Base-by-base conservation (phyloP, 1,284 basidiomycete species). In the Ceratobasidium papillatum region DNA sequence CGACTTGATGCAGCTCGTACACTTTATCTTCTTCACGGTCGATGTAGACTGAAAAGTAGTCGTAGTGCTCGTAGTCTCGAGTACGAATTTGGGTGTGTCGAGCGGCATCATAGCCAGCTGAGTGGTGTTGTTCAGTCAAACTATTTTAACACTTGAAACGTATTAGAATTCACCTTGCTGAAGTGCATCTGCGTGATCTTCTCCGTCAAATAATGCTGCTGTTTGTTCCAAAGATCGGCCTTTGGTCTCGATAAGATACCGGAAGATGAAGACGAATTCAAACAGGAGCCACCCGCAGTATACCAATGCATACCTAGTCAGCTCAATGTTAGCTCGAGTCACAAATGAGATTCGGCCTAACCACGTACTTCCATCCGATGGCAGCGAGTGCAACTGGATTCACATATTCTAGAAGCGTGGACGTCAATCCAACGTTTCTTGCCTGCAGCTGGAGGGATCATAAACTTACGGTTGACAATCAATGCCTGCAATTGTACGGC, bases 311-410 rank as follows among this genome's bases (percentile, higher is more conserved):
- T 85, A 69, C 41, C 65, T 69, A 36, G 30, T 36, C 8, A 45
- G 32, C 51, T 19, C 9, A 58, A 52, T 11, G 30, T 43, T 41
- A 68, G 41, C 25, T 9, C 14, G 8, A 30, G 27, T 25, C 41
- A 38, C 1, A n/a, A 43, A 45, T 22, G 12, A 22, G 25, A 45
- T 32, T 17, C 11, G 25, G 30, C 11, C 12, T 41, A 79, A 82
- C 65, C 72, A 85, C 85, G 77, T 91, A 92, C 84, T 86, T 87
- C 90, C 90, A 92, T 27, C 85, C 86, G 19, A 92, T 86, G 0
- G 85, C 85, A n/a, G 85, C 83, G 36, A 93, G 83, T 0, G 90
- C 90, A 83, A 89, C 87, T 3, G 91, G 90, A 80, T 92, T 92
- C 58, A 91, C 86, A 77, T 90, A 92, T 79, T 91, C 65, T 69